A percentile compares a stretch with the other conserved stretches of the same genome.
Conservation (phyloP, 768 basidiomycete species). For the Tulasnella sp. region DNA sequence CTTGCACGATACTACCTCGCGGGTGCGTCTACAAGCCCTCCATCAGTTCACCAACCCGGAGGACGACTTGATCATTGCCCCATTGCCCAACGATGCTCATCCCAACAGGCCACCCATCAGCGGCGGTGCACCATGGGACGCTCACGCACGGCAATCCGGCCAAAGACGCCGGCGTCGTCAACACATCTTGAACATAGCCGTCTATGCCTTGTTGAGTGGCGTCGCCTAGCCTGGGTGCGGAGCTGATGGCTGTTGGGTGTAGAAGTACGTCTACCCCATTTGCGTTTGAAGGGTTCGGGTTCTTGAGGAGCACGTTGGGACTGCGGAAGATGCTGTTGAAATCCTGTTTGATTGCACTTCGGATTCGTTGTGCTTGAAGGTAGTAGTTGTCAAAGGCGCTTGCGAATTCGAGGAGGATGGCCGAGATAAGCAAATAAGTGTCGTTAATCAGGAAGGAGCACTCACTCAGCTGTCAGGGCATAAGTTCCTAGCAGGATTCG, state of each 20-base stretch:
- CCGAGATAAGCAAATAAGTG: too few species aligned
- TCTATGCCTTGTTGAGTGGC: constrained; percentile 41
- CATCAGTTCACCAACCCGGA: constrained; percentile 4
- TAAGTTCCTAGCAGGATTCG: constrained; percentile 88
- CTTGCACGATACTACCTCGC: too few species aligned
- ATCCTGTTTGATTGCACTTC: constrained; percentile 65
- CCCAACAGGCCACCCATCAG: constrained; percentile 63
- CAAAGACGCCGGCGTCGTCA: constrained; percentile 88
- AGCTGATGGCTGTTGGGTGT: constrained; percentile 83
- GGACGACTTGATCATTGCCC: not conserved
- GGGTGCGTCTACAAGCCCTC: not conserved
- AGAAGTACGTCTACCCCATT: constrained; percentile 70
- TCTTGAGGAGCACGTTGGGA: constrained; percentile 46
- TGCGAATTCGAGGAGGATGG: too few species aligned
- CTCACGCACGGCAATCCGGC: constrained; percentile 82
- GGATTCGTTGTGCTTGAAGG: constrained; percentile 82
- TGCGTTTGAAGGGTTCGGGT: not conserved
- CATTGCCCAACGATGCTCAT: constrained; percentile 36
- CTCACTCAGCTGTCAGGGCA: too few species aligned
- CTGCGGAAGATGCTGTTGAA: constrained; percentile 66
- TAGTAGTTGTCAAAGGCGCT: too few species aligned
- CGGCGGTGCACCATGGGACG: constrained; percentile 54
- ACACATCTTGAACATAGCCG: constrained; percentile 83
- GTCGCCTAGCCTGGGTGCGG: constrained; percentile 60
- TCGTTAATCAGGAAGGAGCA: too few species aligned